Percentiles rank a stretch among this genome's conserved stretches.
These are phyloP conservation scores for Chalciporus sphaerocephalus DNA, from an alignment of 768 basidiomycete species.

Conservation along the genomic window DNA sequence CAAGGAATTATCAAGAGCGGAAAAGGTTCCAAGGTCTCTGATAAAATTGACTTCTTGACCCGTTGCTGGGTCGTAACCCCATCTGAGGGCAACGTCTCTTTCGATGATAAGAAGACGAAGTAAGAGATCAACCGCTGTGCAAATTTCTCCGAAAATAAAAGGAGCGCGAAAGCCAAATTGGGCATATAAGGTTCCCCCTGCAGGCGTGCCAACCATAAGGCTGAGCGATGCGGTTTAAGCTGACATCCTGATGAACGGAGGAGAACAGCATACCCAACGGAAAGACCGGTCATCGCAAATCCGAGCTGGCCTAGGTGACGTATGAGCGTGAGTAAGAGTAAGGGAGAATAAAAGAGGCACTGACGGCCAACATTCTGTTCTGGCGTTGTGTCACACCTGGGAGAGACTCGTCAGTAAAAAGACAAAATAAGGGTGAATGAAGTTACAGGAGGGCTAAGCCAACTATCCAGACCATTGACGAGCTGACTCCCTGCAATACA, in stretches of 20 bases:
- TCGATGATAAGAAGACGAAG: constrained; percentile 57
- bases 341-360: constrained; percentile 14
- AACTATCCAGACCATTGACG: constrained; percentile 59
- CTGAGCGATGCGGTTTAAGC: constrained; percentile 25
- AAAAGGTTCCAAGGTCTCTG: constrained; percentile 7
- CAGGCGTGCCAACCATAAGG: constrained; percentile 52
- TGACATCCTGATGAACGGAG: neutral
- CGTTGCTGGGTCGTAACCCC: constrained; percentile 42
- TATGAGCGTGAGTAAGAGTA: neutral
- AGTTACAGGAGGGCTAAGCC: constrained; percentile 55
- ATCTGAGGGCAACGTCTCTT: constrained; percentile 45
- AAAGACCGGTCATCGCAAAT: constrained; percentile 53
- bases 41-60: constrained; percentile 5
- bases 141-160: constrained; percentile 49
- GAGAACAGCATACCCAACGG: constrained; percentile 41
- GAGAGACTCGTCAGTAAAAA: constrained; percentile 11
- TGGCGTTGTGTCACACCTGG: constrained; percentile 54
- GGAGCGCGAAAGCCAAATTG: constrained; percentile 59
- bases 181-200: constrained; percentile 50
- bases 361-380: constrained; percentile 46
- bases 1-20: neutral
- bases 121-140: constrained; percentile 46
- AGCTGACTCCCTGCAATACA: constrained; percentile 55
- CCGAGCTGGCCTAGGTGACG: constrained; percentile 49
- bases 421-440: neutral